phyloP scores from a whole-genome alignment of 768 basidiomycete genomes.

The Lactarius vividus region DNA sequence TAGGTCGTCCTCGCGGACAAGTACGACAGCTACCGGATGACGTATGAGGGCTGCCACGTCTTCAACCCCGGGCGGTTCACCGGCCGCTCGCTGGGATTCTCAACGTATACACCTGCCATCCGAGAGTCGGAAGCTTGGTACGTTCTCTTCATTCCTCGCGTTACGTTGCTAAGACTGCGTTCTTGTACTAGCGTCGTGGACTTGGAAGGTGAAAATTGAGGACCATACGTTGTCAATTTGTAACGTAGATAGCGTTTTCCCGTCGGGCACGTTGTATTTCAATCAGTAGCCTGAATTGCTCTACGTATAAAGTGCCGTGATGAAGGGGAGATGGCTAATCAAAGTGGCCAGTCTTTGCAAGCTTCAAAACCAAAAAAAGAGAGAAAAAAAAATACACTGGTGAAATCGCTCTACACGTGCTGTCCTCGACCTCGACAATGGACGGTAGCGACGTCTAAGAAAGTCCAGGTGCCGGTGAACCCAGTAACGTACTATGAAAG shows the following conservation, averaged over 20 bases:
- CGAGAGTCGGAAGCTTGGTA: conserved; percentile 84
- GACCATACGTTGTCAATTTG: too few relatives aligned
- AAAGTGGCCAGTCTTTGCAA: neutral
- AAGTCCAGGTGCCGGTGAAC: neutral
- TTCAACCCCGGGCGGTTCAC: conserved; percentile 97
- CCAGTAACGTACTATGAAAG: neutral
- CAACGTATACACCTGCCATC: conserved; percentile 85
- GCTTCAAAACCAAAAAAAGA: neutral
- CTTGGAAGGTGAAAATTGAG: conserved; percentile 21
- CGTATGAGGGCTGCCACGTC: conserved; percentile 97
- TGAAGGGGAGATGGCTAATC: neutral
- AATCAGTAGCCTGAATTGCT: conserved; percentile 7
- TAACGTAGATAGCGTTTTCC: neutral
- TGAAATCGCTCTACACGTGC: conserved; percentile 9
- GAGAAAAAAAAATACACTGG: conserved; percentile 9
- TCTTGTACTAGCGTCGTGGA: conserved; percentile 20
- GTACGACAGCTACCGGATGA: conserved; percentile 93
- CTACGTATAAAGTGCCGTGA: neutral
- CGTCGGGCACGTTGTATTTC: neutral
- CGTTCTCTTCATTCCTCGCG: conserved; percentile 23
- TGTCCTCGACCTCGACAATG: neutral
- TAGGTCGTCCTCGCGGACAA: conserved; percentile 93
- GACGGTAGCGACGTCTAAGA: neutral
- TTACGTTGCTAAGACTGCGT: neutral
- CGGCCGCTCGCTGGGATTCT: conserved; percentile 79